Conservation (phyloP, 2,329 filamentous ascomycete species). For the Orbilia oligospora region DNA sequence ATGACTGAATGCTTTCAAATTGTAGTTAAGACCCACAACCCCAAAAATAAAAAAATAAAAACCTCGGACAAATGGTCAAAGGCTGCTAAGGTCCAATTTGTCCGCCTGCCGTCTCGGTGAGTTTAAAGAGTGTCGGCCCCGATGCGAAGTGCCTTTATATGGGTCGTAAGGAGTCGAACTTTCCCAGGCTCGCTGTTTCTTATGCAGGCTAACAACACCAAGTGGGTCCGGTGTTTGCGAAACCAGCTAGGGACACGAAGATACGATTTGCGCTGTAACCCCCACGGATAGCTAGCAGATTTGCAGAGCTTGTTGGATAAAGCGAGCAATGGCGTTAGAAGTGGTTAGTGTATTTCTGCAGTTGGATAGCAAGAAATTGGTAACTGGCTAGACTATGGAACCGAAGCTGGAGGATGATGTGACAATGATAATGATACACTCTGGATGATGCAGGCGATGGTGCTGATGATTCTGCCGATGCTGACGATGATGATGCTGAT, state of each 20-base stretch:
- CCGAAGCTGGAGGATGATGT: constrained; percentile 8
- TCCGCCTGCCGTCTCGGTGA: constrained; percentile 44
- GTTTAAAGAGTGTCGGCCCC: constrained; percentile 42
- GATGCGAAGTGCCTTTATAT: constrained; percentile 51
- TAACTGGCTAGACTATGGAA: not conserved
- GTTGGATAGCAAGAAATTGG: not conserved
- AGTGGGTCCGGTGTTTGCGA: constrained; percentile 51
- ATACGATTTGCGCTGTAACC: constrained; percentile 30
- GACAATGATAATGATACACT: constrained; percentile 11
- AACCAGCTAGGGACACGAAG: constrained; percentile 4
- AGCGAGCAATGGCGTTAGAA: constrained; percentile 9
- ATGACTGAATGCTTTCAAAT: constrained; percentile 27
- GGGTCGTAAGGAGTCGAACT: constrained; percentile 26
- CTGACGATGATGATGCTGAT: not conserved
- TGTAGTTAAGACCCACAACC: not conserved
- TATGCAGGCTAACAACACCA: constrained; percentile 53
- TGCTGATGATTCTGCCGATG: not conserved
- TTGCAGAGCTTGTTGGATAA: constrained; percentile 11
- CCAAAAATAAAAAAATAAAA: constrained; percentile 37
- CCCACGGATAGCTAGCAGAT: constrained; percentile 24
- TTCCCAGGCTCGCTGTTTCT: constrained; percentile 17
- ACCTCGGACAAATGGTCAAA: constrained; percentile 51
- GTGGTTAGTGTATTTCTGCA: not conserved
- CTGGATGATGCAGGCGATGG: not conserved
- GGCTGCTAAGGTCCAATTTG: constrained; percentile 41